Evolutionary conservation across 2,329 filamentous ascomycete species (phyloP).

Genomic region (Epichloe elymi): DNA sequence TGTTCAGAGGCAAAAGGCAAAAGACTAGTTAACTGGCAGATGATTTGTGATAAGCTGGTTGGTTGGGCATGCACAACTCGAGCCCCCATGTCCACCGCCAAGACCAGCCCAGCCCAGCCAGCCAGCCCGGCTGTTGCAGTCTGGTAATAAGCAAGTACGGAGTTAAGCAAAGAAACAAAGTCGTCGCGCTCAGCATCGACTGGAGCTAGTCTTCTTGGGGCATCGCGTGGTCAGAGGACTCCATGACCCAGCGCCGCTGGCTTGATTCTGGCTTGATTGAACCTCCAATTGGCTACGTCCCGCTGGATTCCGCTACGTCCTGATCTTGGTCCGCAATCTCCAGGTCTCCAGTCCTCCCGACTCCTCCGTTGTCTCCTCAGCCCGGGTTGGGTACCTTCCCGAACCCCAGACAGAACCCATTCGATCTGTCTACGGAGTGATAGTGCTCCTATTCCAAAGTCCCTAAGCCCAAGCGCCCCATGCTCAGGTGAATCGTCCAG

Average conservation of each 20-base stretch:
- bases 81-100: not conserved
- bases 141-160: not conserved
- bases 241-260: not conserved
- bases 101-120: not conserved
- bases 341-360: not conserved
- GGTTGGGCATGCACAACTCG: not conserved
- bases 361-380: not conserved
- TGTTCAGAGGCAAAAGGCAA: not conserved
- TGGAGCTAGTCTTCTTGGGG: not conserved
- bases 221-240: not conserved
- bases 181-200: too few relatives aligned
- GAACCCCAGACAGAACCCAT: not conserved
- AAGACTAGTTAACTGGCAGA: too few relatives aligned
- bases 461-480: not conserved
- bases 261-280: too few relatives aligned
- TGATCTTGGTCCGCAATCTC: not conserved
- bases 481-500: conserved; percentile 1
- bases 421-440: not conserved
- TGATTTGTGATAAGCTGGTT: not conserved
- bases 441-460: not conserved
- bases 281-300: conserved; percentile 1
- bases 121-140: not conserved
- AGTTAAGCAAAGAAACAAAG: too few relatives aligned
- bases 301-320: not conserved
- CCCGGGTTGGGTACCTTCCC: not conserved